Evolutionary conservation across 352 stramenopile genomes (phyloP).

Genomic region (Pythium rhizo-oryzae): DNA sequence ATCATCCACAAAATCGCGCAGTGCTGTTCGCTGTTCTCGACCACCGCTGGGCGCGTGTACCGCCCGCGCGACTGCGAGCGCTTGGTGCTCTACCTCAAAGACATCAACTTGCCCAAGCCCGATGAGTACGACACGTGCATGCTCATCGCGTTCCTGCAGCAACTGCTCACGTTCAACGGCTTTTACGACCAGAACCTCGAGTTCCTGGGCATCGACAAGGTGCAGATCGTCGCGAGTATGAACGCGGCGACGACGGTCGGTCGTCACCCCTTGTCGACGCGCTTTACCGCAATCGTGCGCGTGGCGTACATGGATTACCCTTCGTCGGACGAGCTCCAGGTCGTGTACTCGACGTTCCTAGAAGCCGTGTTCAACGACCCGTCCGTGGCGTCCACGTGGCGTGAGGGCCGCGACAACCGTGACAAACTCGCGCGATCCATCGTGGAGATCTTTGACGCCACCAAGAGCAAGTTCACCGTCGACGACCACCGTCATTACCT

Average conservation of each 20-base stretch:
- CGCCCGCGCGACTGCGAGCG: constrained; percentile 91
- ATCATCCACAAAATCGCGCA: constrained; percentile 95
- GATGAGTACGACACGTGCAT: constrained; percentile 97
- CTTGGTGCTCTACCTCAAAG: constrained; percentile 95
- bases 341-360: constrained; percentile 91
- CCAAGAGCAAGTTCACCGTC: constrained; percentile 91
- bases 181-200: constrained; percentile 96
- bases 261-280: constrained; percentile 89
- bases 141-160: constrained; percentile 96
- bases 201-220: constrained; percentile 93
- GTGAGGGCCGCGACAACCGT: constrained; percentile 53
- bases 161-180: constrained; percentile 95
- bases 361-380: constrained; percentile 68
- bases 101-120: constrained; percentile 95
- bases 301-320: constrained; percentile 95
- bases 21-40: constrained; percentile 93
- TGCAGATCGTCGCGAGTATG: constrained; percentile 95
- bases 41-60: constrained; percentile 90
- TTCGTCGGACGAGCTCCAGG: constrained; percentile 84
- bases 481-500: constrained; percentile 95
- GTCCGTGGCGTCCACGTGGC: constrained; percentile 49
- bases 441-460: constrained; percentile 91
- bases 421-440: constrained; percentile 87
- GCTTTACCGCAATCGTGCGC: constrained; percentile 94
- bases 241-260: constrained; percentile 94